phyloP scores from a whole-genome alignment of 352 stramenopile genomes.

The Phytophthora ramorum region DNA sequence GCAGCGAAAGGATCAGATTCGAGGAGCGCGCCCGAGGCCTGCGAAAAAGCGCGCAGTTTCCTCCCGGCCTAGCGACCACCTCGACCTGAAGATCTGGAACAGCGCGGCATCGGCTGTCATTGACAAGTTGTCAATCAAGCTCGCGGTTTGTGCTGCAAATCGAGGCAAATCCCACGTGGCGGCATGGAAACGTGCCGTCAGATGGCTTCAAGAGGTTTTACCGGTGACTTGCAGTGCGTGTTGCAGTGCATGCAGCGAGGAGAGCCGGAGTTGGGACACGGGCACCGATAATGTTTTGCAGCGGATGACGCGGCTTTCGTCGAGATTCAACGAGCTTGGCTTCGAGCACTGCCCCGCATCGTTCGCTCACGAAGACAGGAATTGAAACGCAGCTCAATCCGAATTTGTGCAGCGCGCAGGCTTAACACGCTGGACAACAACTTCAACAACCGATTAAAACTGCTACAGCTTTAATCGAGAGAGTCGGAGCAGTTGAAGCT shows the following conservation, averaged over 20 bases:
- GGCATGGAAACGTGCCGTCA: conserved; percentile 19
- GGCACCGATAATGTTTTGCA: conserved; percentile 12
- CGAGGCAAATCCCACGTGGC: conserved; percentile 26
- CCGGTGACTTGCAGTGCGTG: conserved; percentile 2
- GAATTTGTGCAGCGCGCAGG: no score
- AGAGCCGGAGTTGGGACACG: conserved; percentile 22
- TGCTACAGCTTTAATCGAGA: conserved; percentile 40
- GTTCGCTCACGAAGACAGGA: no score
- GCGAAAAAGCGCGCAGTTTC: conserved; percentile 16
- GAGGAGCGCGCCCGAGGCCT: neutral
- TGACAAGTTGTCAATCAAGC: conserved; percentile 12
- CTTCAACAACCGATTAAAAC: conserved; percentile 15
- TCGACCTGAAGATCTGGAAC: neutral
- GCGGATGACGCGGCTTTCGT: conserved; percentile 2
- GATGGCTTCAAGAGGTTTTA: conserved; percentile 7
- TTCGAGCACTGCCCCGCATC: no score
- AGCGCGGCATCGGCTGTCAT: neutral
- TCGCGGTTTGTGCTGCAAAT: conserved; percentile 28
- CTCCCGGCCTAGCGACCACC: neutral
- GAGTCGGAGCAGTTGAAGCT: conserved; percentile 38
- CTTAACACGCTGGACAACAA: neutral
- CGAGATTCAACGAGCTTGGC: conserved; percentile 1
- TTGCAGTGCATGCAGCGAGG: conserved; percentile 6
- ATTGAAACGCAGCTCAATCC: no score
- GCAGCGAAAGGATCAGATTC: conserved; percentile 12